Evolutionary conservation across 805 yeast species (phyloP).

Genomic region (Starmera amethionina): DNA sequence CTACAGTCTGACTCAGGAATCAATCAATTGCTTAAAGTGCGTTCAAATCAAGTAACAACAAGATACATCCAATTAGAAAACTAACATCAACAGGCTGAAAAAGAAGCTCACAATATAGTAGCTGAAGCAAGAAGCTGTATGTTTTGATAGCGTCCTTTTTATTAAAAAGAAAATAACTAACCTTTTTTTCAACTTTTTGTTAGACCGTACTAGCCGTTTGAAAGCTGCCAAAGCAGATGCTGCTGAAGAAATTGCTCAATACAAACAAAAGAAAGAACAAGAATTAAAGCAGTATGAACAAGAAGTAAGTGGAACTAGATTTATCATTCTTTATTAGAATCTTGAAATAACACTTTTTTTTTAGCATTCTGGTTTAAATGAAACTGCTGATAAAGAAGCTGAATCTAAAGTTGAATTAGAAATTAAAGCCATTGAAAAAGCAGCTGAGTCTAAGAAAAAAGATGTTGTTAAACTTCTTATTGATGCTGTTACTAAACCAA

Average conservation of each 20-base stretch:
- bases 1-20: slow-evolving; percentile 40
- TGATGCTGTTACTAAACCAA: slow-evolving; percentile 70
- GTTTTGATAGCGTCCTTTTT: slow-evolving; percentile 16
- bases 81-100: slow-evolving; percentile 56
- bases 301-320: slow-evolving; percentile 26
- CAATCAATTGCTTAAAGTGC: slow-evolving; percentile 55
- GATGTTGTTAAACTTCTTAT: slow-evolving; percentile 69
- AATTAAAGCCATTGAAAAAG: slow-evolving; percentile 54
- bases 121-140: slow-evolving; percentile 81
- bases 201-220: slow-evolving; percentile 72
- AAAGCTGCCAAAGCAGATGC: slow-evolving; percentile 96
- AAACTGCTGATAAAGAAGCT: slow-evolving; percentile 70
- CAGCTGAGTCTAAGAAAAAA: slow-evolving; percentile 51
- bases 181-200: neutral
- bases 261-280: slow-evolving; percentile 73
- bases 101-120: slow-evolving; percentile 94
- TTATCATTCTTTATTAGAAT: neutral
- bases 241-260: slow-evolving; percentile 74
- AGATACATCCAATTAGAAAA: neutral
- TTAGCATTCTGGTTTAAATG: slow-evolving; percentile 63
- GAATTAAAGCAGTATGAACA: slow-evolving; percentile 69
- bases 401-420: slow-evolving; percentile 64
- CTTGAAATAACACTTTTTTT: slow-evolving; percentile 1
- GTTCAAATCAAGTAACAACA: slow-evolving; percentile 7
- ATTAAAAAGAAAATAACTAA: neutral